These are phyloP conservation scores for Bryum argenteum DNA, from an alignment of 225 moss, liverwort and hornwort genomes.

Conservation along the genomic window DNA sequence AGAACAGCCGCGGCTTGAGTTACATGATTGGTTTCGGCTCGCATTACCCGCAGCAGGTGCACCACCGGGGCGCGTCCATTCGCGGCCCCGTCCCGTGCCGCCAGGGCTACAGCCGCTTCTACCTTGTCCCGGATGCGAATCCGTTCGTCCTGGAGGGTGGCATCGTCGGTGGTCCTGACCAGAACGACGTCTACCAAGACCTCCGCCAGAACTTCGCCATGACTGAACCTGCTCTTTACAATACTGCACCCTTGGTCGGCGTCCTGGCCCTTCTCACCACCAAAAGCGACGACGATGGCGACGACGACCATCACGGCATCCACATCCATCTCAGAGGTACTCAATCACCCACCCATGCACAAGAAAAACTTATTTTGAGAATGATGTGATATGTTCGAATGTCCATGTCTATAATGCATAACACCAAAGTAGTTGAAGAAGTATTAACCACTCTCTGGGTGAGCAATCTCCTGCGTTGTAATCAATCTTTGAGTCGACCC, in stretches of 20 bases:
- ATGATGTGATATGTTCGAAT: too few species aligned
- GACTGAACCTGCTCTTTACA: conserved; percentile 73
- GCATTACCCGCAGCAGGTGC: conserved; percentile 60
- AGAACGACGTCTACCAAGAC: conserved; percentile 66
- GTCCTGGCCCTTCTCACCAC: conserved; percentile 58
- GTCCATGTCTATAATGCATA: too few species aligned
- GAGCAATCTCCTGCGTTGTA: too few species aligned
- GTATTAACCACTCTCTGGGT: too few species aligned
- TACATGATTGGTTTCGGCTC: conserved; percentile 82
- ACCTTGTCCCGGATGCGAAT: conserved; percentile 43
- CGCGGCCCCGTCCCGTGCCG: conserved; percentile 58
- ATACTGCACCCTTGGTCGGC: conserved; percentile 73
- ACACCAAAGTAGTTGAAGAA: too few species aligned
- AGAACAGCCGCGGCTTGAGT: conserved; percentile 64
- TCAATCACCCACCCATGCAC: too few species aligned
- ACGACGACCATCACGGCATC: not conserved
- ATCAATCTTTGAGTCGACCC: too few species aligned
- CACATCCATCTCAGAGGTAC: conserved; percentile 21
- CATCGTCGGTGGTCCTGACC: conserved; percentile 79
- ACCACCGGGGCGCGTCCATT: conserved; percentile 82
- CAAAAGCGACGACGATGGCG: conserved; percentile 1
- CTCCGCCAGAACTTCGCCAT: conserved; percentile 63
- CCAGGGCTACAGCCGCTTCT: conserved; percentile 61
- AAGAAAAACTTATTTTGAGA: too few species aligned
- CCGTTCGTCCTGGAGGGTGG: conserved; percentile 76